Evolutionary conservation across 371 early-diverging fungal genomes (phyloP).

Genomic region (Mortierella sp.): DNA sequence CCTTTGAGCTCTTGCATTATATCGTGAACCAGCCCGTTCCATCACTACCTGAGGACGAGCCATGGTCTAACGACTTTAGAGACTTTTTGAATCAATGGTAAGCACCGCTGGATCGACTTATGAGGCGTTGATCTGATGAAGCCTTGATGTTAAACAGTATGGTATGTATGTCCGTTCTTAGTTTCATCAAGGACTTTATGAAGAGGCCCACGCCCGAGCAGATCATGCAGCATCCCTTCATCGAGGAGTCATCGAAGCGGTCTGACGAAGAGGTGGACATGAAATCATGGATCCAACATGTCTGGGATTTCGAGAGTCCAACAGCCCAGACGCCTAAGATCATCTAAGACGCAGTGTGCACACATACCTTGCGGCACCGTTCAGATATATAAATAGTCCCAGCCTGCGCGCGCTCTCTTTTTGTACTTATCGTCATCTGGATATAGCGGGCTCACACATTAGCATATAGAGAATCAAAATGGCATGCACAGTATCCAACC

Average conservation of each 20-base stretch:
- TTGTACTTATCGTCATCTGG: no score
- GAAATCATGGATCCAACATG: constrained; percentile 47
- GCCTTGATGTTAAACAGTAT: no score
- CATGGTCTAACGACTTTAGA: constrained; percentile 78
- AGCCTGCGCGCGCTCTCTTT: no score
- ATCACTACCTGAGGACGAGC: constrained; percentile 71
- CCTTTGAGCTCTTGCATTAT: constrained; percentile 92
- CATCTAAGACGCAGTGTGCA: no score
- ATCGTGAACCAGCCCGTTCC: constrained; percentile 93
- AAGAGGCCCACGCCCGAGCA: constrained; percentile 82
- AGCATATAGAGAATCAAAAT: constrained; percentile 16
- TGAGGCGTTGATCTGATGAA: no score
- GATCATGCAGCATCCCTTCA: constrained; percentile 76
- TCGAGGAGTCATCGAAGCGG: constrained; percentile 51
- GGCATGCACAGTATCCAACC: no score
- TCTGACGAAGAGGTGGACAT: constrained; percentile 46
- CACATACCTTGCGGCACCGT: no score
- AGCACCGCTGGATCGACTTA: no score
- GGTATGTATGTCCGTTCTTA: constrained; percentile 50
- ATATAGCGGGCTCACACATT: neutral
- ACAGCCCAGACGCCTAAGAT: constrained; percentile 38
- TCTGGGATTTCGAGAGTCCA: constrained; percentile 47
- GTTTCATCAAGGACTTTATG: constrained; percentile 83
- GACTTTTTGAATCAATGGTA: constrained; percentile 85
- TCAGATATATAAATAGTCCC: no score